These are phyloP conservation scores for Boletus holoroseus DNA, from an alignment of 1,284 basidiomycete genomes.

Conservation along the genomic window DNA sequence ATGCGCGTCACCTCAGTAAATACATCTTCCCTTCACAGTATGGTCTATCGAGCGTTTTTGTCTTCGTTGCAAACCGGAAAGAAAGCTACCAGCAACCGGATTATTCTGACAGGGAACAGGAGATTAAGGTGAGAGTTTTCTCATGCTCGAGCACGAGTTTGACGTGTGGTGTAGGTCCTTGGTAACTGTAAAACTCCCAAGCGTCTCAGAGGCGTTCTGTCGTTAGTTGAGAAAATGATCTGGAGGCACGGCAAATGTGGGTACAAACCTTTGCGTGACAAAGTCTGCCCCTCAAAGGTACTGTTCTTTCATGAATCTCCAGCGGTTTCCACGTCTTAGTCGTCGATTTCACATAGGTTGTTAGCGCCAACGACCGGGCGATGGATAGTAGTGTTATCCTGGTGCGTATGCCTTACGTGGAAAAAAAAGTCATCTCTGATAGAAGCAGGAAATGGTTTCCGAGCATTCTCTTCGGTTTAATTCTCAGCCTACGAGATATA, in stretches of 20 bases:
- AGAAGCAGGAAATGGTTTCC: constrained; percentile 63
- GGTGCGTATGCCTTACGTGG: constrained; percentile 34
- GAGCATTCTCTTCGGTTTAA: constrained; percentile 54
- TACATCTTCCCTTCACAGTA: constrained; percentile 83
- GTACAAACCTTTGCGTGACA: constrained; percentile 62
- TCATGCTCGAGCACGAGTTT: not conserved
- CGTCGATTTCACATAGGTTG: constrained; percentile 21
- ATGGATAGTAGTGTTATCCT: constrained; percentile 56
- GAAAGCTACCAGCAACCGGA: constrained; percentile 40
- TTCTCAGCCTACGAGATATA: constrained; percentile 42
- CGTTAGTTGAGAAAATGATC: constrained; percentile 57
- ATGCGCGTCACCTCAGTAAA: constrained; percentile 65
- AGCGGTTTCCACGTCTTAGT: constrained; percentile 1
- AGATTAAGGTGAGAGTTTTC: constrained; percentile 54
- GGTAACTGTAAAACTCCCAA: constrained; percentile 66
- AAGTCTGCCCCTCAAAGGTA: constrained; percentile 73
- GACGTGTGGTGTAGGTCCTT: constrained; percentile 33
- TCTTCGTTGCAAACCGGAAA: constrained; percentile 23
- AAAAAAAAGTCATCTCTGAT: constrained; percentile 1
- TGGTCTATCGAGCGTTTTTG: constrained; percentile 56
- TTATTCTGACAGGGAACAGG: constrained; percentile 59
- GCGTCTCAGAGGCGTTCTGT: constrained; percentile 53
- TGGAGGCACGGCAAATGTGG: constrained; percentile 66
- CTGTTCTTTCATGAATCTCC: constrained; percentile 2
- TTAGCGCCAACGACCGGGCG: constrained; percentile 32